Conservation (phyloP, 768 basidiomycete genomes). For the Gyrodon lividus region DNA sequence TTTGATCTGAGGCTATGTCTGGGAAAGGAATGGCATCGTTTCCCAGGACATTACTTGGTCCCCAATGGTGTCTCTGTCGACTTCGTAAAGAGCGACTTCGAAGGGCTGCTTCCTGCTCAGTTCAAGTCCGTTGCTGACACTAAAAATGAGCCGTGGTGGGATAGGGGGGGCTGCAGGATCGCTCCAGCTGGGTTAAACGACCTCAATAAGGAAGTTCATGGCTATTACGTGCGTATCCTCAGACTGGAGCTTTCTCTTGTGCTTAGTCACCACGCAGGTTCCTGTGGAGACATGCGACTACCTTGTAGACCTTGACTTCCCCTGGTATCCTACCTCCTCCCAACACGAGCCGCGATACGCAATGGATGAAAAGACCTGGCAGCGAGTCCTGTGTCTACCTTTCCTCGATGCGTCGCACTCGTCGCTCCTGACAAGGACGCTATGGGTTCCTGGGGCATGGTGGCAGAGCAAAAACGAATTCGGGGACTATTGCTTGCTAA, state of each 20-base stretch:
- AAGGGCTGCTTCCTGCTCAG: slow-evolving; percentile 83
- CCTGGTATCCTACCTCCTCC: slow-evolving; percentile 56
- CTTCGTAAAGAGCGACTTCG: slow-evolving; percentile 90
- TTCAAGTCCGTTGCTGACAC: slow-evolving; percentile 47
- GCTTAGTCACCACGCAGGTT: slow-evolving; percentile 45
- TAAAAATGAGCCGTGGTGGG: slow-evolving; percentile 29
- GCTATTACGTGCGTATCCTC: slow-evolving; percentile 66
- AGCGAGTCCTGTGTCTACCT: slow-evolving; percentile 72
- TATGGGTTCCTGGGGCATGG: slow-evolving; percentile 74
- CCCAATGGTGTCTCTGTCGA: slow-evolving; percentile 80
- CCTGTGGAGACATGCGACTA: slow-evolving; percentile 78
- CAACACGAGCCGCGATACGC: slow-evolving; percentile 79
- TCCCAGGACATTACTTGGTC: slow-evolving; percentile 86
- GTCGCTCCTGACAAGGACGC: slow-evolving; percentile 63
- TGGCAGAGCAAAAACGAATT: slow-evolving; percentile 74
- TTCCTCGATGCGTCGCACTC: slow-evolving; percentile 86
- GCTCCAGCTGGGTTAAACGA: slow-evolving; percentile 79
- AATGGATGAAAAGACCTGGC: slow-evolving; percentile 66
- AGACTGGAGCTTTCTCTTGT: slow-evolving; percentile 1
- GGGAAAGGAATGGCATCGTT: slow-evolving; percentile 96
- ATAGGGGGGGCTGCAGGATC: slow-evolving; percentile 56
- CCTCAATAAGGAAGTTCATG: slow-evolving; percentile 74
- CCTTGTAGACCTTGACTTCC: slow-evolving; percentile 88
- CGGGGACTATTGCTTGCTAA: slow-evolving; percentile 90
- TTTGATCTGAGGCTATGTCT: slow-evolving; percentile 80